Evolutionary conservation across 2,329 filamentous ascomycete genomes (phyloP).

Genomic region (Fusarium abutilonis): DNA sequence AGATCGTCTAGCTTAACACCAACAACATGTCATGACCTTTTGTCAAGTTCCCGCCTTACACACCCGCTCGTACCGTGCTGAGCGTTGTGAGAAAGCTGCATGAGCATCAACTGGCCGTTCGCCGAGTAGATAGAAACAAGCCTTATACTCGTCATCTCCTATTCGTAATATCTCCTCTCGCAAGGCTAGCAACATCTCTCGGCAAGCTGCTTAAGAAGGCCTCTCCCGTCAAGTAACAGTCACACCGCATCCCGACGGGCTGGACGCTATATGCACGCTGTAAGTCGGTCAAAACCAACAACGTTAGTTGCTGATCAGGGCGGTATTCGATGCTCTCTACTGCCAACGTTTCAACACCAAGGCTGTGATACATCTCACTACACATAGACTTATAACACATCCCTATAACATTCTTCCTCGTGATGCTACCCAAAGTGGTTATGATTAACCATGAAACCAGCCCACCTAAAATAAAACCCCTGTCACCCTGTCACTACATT

Average conservation of each 20-base stretch:
- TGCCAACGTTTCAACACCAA: not conserved
- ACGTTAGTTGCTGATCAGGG: not conserved
- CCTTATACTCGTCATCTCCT: not conserved
- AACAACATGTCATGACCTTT: not conserved
- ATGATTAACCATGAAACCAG: constrained; percentile 2
- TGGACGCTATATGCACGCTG: constrained; percentile 4
- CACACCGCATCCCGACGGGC: constrained; percentile 26
- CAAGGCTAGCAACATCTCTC: constrained; percentile 18
- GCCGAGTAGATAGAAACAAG: not conserved
- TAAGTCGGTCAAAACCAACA: constrained; percentile 21
- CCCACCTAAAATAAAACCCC: constrained; percentile 2
- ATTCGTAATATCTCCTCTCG: not conserved
- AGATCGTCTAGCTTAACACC: not conserved
- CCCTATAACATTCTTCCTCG: not conserved
- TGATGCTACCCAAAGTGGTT: constrained; percentile 3
- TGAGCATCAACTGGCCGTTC: constrained; percentile 6
- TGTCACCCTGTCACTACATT: constrained; percentile 15
- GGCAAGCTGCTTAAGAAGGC: constrained; percentile 4
- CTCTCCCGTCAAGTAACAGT: constrained; percentile 5
- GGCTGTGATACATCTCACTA: not conserved
- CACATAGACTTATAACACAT: not conserved
- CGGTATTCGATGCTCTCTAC: not conserved
- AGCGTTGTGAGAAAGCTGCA: constrained; percentile 10
- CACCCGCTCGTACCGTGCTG: constrained; percentile 9
- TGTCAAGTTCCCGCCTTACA: not conserved